phyloP scores from a whole-genome alignment of 345 rosid species.

The Melaleuca alternifolia region DNA sequence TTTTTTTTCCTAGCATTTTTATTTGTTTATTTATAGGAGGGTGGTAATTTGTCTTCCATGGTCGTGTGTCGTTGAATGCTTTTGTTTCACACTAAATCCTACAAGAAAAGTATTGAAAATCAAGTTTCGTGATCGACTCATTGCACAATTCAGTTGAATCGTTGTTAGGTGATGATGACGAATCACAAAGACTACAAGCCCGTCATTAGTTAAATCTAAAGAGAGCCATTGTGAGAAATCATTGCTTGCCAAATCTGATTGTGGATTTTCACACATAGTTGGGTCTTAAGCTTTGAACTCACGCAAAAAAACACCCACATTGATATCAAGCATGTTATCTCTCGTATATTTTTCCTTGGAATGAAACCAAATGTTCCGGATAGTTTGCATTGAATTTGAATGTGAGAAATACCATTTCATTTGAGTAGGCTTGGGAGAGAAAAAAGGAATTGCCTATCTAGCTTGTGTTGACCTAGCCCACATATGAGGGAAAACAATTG shows the following conservation, averaged over 20 bases:
- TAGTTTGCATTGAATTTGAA: accelerated
- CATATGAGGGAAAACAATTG: not conserved
- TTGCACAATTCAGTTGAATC: not conserved
- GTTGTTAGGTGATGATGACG: not conserved
- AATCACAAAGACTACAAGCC: not conserved
- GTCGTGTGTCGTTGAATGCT: not conserved
- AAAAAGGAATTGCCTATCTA: accelerated
- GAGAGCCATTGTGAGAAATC: not conserved
- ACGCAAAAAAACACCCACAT: accelerated
- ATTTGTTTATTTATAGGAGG: not conserved
- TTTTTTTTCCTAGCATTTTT: no score
- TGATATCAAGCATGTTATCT: not conserved
- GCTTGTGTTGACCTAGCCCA: accelerated
- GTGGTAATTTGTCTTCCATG: not conserved
- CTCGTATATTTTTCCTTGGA: not conserved
- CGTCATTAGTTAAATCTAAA: accelerated
- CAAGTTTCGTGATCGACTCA: not conserved
- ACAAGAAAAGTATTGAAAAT: not conserved
- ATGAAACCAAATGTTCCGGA: accelerated
- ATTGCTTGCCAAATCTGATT: not conserved
- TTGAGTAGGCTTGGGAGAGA: not conserved
- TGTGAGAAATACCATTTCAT: not conserved
- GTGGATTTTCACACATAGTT: accelerated
- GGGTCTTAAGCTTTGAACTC: accelerated
- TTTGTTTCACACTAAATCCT: not conserved